Percentiles rank a stretch among this genome's conserved stretches.
Conservation (phyloP, 768 basidiomycete species). For the Chlorophyllum brunneum region DNA sequence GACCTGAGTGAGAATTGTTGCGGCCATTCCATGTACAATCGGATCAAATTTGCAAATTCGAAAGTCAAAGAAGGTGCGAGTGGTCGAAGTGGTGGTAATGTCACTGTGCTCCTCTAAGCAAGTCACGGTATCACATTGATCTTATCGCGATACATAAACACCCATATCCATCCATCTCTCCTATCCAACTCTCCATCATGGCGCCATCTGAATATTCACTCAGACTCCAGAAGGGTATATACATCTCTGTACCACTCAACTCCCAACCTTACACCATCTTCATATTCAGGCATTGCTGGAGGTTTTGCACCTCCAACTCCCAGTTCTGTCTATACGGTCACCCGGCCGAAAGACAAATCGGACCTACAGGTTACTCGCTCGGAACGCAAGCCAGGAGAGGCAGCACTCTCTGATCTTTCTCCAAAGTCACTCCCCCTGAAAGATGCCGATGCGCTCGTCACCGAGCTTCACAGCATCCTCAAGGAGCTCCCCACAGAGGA, state of each 20-base stretch:
- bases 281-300: slow-evolving; percentile 78
- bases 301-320: slow-evolving; percentile 73
- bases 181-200: slow-evolving; percentile 25
- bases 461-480: slow-evolving; percentile 59
- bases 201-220: slow-evolving; percentile 50
- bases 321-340: slow-evolving; percentile 49
- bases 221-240: slow-evolving; percentile 50
- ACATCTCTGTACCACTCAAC: background rate
- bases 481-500: slow-evolving; percentile 51
- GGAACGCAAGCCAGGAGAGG: slow-evolving; percentile 45
- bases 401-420: slow-evolving; percentile 33
- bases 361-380: slow-evolving; percentile 42
- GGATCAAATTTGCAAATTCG: too few relatives aligned
- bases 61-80: too few relatives aligned
- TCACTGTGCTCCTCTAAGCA: too few relatives aligned
- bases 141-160: slow-evolving; percentile 13
- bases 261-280: background rate
- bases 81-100: too few relatives aligned
- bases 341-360: slow-evolving; percentile 30
- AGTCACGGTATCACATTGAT: too few relatives aligned
- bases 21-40: too few relatives aligned
- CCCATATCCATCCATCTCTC: slow-evolving; percentile 10
- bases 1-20: too few relatives aligned
- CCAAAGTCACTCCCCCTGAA: slow-evolving; percentile 37
- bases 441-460: slow-evolving; percentile 38